phyloP scores from a whole-genome alignment of 2,329 filamentous ascomycete genomes.

The Arachnomyces sp. region DNA sequence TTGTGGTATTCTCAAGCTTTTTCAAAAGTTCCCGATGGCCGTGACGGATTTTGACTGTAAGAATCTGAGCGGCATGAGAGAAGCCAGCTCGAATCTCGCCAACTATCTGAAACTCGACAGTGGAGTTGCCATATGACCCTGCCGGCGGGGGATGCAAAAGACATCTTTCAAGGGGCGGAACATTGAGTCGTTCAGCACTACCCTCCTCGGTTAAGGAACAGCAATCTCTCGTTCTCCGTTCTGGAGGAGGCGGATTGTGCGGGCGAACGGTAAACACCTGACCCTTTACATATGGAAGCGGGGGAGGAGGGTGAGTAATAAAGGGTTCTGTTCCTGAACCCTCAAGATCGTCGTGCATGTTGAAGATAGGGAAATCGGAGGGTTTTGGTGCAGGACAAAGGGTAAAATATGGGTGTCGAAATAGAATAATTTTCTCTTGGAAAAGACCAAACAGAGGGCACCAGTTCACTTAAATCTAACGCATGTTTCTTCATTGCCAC shows the following conservation, averaged over 20 bases:
- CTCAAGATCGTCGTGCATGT: too few species aligned
- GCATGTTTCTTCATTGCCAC: too few species aligned
- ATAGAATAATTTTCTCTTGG: too few species aligned
- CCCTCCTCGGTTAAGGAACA: neutral
- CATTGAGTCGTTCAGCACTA: neutral
- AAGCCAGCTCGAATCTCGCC: neutral
- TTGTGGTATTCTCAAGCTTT: neutral
- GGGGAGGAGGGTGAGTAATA: neutral
- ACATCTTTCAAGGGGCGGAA: constrained; percentile 1
- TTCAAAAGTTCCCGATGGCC: neutral
- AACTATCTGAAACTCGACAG: constrained; percentile 2
- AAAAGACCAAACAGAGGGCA: too few species aligned
- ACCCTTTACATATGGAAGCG: constrained; percentile 3
- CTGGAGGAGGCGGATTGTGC: constrained; percentile 2
- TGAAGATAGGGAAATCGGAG: too few species aligned
- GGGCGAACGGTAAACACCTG: constrained; percentile 3
- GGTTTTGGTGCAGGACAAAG: too few species aligned
- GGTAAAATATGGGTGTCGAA: too few species aligned
- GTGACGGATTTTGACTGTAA: constrained; percentile 5
- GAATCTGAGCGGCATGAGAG: constrained; percentile 1
- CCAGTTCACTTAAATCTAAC: too few species aligned
- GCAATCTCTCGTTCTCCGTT: neutral
- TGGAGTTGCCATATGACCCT: neutral
- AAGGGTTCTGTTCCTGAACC: too few species aligned
- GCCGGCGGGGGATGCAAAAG: constrained; percentile 4